Evolutionary conservation across 257 asterid species (phyloP), one percentile per base, ranked within the genome.

Genomic region (Plantago major): DNA sequence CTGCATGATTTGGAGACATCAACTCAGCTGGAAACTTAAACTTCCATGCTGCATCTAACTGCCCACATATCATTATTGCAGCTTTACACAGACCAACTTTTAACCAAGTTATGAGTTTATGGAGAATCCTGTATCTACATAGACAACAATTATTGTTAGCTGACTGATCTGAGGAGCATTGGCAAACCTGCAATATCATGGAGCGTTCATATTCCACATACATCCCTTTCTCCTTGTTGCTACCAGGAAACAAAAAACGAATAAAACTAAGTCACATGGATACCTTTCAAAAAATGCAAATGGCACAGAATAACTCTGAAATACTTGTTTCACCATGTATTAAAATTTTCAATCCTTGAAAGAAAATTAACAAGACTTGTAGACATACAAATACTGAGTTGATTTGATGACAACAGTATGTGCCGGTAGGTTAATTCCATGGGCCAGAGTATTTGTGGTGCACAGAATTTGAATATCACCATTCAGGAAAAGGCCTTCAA

Each of bases 371-470:
- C 43, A 65, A 64, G 18, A 46, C 22, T 58, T 16, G 33, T 51
- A 56, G 67, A 72, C 95, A 46, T 86, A 92, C 99, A 74, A 92
- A 81, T 81, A 65, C 68, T 89, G 99, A 52, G 99, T 92, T 43
- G 99, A 92, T 76, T 89, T 92, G 77, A 92, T 87, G 78, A 92
- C 74, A 48, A 92, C 99, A 12, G 99, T 92, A 75, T 92, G 97
- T 62, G 99, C 99, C 17, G 99, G 99, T 73, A 92, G 83, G 75
- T 92, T 92, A 64, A 92, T 79, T 76, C 99, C 99, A 71, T 86
- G 97, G 67, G 97, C 99, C 75, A 92, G 90, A 59, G 99, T 92
- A 71, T 92, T 92, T 60, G 99, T 92, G 70, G 99, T 79, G 82
- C 97, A 92, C 65, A 92, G 81, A 69, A 92, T 68, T 77, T 78